These are phyloP conservation scores for Microsporum audouinii DNA, from an alignment of 2,329 filamentous ascomycete genomes.

Conservation along the genomic window DNA sequence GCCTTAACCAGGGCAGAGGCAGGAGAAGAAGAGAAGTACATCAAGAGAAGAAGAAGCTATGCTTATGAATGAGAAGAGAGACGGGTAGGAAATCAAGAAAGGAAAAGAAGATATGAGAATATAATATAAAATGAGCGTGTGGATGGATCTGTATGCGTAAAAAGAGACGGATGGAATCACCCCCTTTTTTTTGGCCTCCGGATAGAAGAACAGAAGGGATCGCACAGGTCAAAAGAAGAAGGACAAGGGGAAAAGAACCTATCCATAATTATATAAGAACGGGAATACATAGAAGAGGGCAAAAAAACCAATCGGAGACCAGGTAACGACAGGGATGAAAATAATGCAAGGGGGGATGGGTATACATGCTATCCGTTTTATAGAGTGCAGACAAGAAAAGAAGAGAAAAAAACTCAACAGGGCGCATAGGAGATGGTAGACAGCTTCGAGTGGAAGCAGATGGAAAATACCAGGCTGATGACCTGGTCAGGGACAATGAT, in stretches of 20 bases:
- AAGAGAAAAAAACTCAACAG: background rate
- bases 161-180: background rate
- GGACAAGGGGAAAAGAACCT: background rate
- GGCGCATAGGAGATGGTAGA: background rate
- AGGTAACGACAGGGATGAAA: conserved; percentile 4
- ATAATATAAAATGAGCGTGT: background rate
- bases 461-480: background rate
- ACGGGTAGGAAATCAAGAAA: background rate
- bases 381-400: background rate
- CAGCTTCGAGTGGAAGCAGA: background rate
- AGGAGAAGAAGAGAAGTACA: conserved; percentile 1
- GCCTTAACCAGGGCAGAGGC: conserved; percentile 1
- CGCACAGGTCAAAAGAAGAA: background rate
- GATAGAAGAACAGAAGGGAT: background rate
- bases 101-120: background rate
- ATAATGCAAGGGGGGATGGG: conserved; percentile 1
- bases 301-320: background rate
- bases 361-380: conserved; percentile 6
- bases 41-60: background rate
- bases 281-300: background rate
- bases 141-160: background rate
- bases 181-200: background rate
- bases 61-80: background rate
- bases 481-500: background rate
- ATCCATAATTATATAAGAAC: background rate